These are phyloP conservation scores for Blastomyces percursus DNA, from an alignment of 2,329 filamentous ascomycete genomes.

Conservation along the genomic window DNA sequence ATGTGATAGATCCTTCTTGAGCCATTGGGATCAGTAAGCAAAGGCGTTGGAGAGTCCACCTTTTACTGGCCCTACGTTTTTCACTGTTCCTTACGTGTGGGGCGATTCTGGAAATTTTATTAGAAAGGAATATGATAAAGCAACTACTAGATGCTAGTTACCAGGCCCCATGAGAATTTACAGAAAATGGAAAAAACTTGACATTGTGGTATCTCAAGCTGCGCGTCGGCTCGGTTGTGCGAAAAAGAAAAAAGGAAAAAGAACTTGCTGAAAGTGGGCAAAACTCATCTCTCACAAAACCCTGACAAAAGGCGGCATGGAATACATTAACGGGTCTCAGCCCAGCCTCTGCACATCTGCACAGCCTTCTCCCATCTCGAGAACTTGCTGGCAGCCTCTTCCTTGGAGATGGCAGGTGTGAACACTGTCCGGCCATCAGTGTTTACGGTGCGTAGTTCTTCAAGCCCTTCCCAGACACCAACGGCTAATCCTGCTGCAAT, in stretches of 20 bases:
- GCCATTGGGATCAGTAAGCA: no score
- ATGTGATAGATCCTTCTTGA: no score
- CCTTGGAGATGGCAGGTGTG: conserved; percentile 50
- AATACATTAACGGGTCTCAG: neutral
- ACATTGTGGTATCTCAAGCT: neutral
- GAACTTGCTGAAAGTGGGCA: neutral
- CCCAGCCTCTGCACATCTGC: conserved; percentile 67
- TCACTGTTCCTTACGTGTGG: neutral
- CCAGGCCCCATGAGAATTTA: neutral
- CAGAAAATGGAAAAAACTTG: neutral
- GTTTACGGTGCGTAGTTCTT: conserved; percentile 64
- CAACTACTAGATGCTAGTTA: neutral
- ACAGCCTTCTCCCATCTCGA: conserved; percentile 66
- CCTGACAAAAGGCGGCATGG: neutral
- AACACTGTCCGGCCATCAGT: conserved; percentile 59
- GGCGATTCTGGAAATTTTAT: neutral
- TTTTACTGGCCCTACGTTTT: neutral
- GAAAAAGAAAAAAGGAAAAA: no score
- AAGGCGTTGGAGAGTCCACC: neutral
- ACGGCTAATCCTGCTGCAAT: conserved; percentile 79
- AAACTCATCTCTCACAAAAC: neutral
- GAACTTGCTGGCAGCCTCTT: conserved; percentile 53
- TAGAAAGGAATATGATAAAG: neutral
- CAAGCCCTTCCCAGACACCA: conserved; percentile 64
- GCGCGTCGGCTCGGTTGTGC: no score